phyloP scores from a whole-genome alignment of 805 yeast genomes.

The Pichia cephalocereana region DNA sequence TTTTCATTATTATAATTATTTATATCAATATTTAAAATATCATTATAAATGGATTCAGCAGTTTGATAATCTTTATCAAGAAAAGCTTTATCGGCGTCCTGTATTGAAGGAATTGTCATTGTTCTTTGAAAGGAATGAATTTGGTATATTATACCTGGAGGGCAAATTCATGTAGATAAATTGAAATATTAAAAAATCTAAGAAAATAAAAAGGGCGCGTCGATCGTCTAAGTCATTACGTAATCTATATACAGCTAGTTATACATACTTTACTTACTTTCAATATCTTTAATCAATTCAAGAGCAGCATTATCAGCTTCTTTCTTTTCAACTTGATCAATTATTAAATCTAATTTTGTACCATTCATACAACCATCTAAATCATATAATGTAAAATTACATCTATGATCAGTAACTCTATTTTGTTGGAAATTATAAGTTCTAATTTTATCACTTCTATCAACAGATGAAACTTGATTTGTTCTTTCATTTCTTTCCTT shows the following conservation, averaged over 20 bases:
- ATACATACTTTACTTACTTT: neutral
- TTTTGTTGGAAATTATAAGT: constrained; percentile 92
- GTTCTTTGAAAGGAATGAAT: neutral
- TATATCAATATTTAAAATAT: constrained; percentile 31
- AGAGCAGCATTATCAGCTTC: constrained; percentile 39
- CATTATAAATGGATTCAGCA: constrained; percentile 55
- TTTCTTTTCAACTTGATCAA: constrained; percentile 40
- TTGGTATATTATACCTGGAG: no score
- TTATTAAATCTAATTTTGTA: constrained; percentile 42
- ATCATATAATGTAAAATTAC: constrained; percentile 73
- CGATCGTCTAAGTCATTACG: no score
- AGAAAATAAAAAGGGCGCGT: no score
- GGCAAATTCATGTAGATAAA: no score
- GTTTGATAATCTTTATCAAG: constrained; percentile 36
- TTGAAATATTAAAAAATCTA: no score
- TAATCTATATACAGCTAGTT: no score
- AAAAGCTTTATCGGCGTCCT: constrained; percentile 54
- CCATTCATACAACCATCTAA: constrained; percentile 60
- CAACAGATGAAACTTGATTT: constrained; percentile 82
- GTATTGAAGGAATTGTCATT: constrained; percentile 31
- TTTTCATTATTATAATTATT: constrained; percentile 5
- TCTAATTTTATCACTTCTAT: constrained; percentile 85
- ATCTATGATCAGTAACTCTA: constrained; percentile 88
- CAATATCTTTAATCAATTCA: constrained; percentile 24
- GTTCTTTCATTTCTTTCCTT: constrained; percentile 60